phyloP scores from a whole-genome alignment of 2,329 filamentous ascomycete species.

The Diaporthe ampelina region DNA sequence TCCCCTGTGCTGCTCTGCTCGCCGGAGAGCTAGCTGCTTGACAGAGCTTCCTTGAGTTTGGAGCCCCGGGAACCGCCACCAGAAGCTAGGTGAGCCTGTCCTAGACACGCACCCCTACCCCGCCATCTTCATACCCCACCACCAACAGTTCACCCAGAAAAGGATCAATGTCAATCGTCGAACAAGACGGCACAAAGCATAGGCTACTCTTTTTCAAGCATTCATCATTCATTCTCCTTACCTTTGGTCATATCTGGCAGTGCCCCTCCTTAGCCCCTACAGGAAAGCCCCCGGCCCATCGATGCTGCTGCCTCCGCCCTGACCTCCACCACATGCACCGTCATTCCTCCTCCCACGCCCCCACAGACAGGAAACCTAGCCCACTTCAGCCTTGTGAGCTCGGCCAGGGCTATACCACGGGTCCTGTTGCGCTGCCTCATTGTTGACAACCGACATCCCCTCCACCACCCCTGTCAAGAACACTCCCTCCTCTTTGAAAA shows the following conservation, averaged over 20 bases:
- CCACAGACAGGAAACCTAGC: slow-evolving; percentile 33
- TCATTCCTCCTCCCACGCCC: slow-evolving; percentile 15
- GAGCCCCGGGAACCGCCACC: not conserved
- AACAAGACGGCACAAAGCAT: slow-evolving; percentile 26
- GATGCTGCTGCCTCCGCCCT: slow-evolving; percentile 1
- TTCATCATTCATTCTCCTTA: slow-evolving; percentile 2
- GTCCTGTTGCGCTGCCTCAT: slow-evolving; percentile 19
- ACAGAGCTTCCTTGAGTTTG: slow-evolving; percentile 12
- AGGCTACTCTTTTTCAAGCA: slow-evolving; percentile 23
- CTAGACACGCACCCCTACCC: slow-evolving; percentile 36
- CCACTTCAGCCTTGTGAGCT: slow-evolving; percentile 38
- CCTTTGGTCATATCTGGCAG: slow-evolving; percentile 8
- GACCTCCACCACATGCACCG: slow-evolving; percentile 15
- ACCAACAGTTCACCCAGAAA: slow-evolving; percentile 20
- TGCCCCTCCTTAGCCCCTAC: not conserved
- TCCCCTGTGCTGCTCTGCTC: not conserved
- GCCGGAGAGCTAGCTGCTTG: slow-evolving; percentile 4
- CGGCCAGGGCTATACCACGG: slow-evolving; percentile 21
- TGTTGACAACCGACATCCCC: slow-evolving; percentile 39
- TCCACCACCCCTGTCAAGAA: slow-evolving; percentile 41
- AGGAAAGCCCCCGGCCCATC: not conserved
- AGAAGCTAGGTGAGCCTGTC: slow-evolving; percentile 32
- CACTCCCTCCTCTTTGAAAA: slow-evolving; percentile 40
- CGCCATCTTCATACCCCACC: slow-evolving; percentile 33
- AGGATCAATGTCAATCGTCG: slow-evolving; percentile 7